These are phyloP conservation scores for Mytilinidion resinicola DNA, from an alignment of 495 filamentous ascomycete genomes.

Conservation along the genomic window DNA sequence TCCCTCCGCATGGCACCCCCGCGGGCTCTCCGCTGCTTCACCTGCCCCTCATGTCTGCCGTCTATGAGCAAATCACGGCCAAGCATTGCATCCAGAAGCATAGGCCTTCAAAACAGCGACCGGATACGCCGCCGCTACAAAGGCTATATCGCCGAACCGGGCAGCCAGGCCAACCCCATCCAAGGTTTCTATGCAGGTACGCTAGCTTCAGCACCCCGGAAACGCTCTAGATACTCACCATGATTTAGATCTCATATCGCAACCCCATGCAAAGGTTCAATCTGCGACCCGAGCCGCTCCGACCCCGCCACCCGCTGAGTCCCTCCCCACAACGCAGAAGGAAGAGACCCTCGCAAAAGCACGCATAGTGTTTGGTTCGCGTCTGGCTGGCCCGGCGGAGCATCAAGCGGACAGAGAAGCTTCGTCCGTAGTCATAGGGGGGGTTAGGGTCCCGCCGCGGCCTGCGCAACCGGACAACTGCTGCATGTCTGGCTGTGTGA, in stretches of 20 bases:
- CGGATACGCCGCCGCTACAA: constrained; percentile 22
- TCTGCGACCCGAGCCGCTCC: constrained; percentile 36
- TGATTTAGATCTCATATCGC: constrained; percentile 38
- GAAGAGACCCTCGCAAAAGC: constrained; percentile 42
- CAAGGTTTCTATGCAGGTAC: constrained; percentile 28
- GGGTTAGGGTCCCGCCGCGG: constrained; percentile 71
- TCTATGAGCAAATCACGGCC: background rate
- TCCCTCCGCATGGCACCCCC: background rate
- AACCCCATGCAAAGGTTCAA: constrained; percentile 37
- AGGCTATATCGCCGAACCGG: constrained; percentile 23
- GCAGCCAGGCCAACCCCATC: constrained; percentile 26
- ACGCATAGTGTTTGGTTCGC: constrained; percentile 69
- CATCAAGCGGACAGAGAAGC: constrained; percentile 54
- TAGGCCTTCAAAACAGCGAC: constrained; percentile 24
- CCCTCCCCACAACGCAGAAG: constrained; percentile 30
- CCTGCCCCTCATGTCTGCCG: constrained; percentile 11
- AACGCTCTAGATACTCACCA: background rate
- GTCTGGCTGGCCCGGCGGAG: constrained; percentile 63
- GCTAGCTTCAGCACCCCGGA: background rate
- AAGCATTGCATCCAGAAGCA: background rate
- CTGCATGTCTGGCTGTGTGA: constrained; percentile 97
- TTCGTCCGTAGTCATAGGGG: constrained; percentile 59
- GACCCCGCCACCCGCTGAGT: constrained; percentile 33
- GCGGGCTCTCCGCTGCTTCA: constrained; percentile 14
- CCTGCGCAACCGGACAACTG: constrained; percentile 95